Percentiles rank a stretch among this genome's conserved stretches.
Conservation (phyloP, 345 rosid genomes). For the Cardamine occulta region DNA sequence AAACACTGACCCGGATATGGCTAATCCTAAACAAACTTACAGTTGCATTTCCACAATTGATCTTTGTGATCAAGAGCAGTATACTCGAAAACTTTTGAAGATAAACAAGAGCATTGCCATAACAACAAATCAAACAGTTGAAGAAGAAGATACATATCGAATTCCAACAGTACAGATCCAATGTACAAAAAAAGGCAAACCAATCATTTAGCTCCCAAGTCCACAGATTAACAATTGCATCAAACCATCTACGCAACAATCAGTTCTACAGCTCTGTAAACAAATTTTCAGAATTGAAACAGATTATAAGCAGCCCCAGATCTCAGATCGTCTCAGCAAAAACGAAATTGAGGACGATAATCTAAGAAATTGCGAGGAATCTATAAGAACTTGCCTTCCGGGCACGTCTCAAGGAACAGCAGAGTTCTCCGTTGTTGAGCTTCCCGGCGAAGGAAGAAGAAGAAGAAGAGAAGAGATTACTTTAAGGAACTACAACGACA, state of each 20-base stretch:
- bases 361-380: not conserved
- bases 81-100: not conserved
- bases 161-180: not conserved
- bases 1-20: not conserved
- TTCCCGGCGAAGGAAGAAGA: not conserved
- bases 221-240: not conserved
- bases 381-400: constrained; percentile 14
- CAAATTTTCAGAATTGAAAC: not conserved
- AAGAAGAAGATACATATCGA: constrained; percentile 9
- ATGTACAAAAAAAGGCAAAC: not conserved
- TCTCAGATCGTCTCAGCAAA: not conserved
- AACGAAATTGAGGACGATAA: not conserved
- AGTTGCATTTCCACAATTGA: not conserved
- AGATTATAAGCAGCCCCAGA: not conserved
- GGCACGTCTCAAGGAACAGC: not conserved
- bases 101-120: not conserved
- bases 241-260: constrained; percentile 13
- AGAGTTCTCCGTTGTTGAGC: constrained; percentile 11
- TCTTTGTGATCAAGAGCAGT: not conserved
- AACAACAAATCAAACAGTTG: not conserved
- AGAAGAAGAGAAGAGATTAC: not conserved
- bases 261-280: constrained; percentile 16
- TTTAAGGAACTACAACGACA: not conserved
- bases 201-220: not conserved
- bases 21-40: not conserved